Evolutionary conservation across 331 rosid genomes (phyloP).

Genomic region (Erythrophleum ivorense): DNA sequence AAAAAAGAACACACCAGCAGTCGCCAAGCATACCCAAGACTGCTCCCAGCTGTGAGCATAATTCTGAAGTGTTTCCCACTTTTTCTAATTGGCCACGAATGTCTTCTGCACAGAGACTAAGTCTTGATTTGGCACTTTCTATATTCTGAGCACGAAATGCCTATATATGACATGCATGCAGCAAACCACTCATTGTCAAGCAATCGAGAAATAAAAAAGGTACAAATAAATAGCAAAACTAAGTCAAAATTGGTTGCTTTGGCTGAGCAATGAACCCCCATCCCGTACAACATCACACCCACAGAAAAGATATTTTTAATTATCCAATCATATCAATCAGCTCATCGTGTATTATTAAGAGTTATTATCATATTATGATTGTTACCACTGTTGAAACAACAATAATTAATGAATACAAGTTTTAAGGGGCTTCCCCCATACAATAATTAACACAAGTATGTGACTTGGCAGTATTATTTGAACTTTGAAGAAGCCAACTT

Average conservation of each 20-base stretch:
- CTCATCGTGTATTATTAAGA: constrained; percentile 4
- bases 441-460: constrained; percentile 11
- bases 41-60: constrained; percentile 97
- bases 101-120: constrained; percentile 81
- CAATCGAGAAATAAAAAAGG: constrained; percentile 17
- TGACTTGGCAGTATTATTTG: neutral
- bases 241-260: constrained; percentile 24
- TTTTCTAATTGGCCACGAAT: constrained; percentile 79
- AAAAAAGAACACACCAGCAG: constrained; percentile 71
- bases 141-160: constrained; percentile 93
- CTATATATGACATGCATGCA: constrained; percentile 49
- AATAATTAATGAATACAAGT: neutral
- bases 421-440: constrained; percentile 20
- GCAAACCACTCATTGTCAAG: constrained; percentile 35
- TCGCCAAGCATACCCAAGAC: constrained; percentile 99
- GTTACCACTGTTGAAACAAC: constrained; percentile 13
- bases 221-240: constrained; percentile 12
- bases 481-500: constrained; percentile 33
- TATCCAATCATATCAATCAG: constrained; percentile 16
- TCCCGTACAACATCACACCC: neutral
- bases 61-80: constrained; percentile 70
- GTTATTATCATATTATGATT: constrained; percentile 12
- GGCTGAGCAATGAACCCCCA: constrained; percentile 15
- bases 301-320: constrained; percentile 4
- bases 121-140: constrained; percentile 97